Percentiles rank a stretch among this genome's conserved stretches.
Conservation (phyloP, 495 filamentous ascomycete genomes). For the Aspergillus ostianus region DNA sequence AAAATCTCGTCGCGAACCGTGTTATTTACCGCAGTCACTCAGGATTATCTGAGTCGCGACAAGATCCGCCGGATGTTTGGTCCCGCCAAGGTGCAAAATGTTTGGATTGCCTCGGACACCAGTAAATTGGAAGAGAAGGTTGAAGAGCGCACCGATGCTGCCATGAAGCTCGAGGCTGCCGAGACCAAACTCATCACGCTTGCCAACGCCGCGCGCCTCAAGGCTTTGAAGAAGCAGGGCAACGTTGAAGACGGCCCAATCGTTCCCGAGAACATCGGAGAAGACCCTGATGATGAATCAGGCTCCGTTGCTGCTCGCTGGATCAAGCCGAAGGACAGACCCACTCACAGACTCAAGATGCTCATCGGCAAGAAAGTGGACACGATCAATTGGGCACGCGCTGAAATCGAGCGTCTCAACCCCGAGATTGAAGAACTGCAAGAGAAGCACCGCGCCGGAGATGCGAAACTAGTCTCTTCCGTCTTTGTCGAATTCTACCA, state of each 20-base stretch:
- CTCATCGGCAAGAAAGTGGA: constrained; percentile 86
- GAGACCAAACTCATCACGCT: constrained; percentile 84
- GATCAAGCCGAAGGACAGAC: constrained; percentile 76
- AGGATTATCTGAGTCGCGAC: constrained; percentile 66
- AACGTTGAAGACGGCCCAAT: constrained; percentile 42
- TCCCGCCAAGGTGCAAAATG: constrained; percentile 64
- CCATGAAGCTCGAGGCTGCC: constrained; percentile 82
- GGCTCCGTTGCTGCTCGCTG: constrained; percentile 79
- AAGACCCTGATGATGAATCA: constrained; percentile 59
- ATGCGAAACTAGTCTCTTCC: constrained; percentile 57
- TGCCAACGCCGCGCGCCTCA: constrained; percentile 75
- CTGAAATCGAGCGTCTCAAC: constrained; percentile 75
- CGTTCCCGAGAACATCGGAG: constrained; percentile 36
- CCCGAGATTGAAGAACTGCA: constrained; percentile 78
- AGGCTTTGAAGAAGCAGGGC: constrained; percentile 69
- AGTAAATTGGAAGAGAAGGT: constrained; percentile 82
- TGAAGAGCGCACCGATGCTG: constrained; percentile 76
- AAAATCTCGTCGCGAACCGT: constrained; percentile 93
- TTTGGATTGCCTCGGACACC: constrained; percentile 84
- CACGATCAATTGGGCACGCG: constrained; percentile 83
- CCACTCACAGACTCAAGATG: constrained; percentile 76
- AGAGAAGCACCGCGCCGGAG: constrained; percentile 66
- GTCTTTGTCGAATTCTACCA: constrained; percentile 83
- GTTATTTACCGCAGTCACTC: constrained; percentile 83
- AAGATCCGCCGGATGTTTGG: constrained; percentile 80